These are phyloP conservation scores for Diaporthe longicolla DNA, from an alignment of 2,329 filamentous ascomycete genomes.

Conservation along the genomic window DNA sequence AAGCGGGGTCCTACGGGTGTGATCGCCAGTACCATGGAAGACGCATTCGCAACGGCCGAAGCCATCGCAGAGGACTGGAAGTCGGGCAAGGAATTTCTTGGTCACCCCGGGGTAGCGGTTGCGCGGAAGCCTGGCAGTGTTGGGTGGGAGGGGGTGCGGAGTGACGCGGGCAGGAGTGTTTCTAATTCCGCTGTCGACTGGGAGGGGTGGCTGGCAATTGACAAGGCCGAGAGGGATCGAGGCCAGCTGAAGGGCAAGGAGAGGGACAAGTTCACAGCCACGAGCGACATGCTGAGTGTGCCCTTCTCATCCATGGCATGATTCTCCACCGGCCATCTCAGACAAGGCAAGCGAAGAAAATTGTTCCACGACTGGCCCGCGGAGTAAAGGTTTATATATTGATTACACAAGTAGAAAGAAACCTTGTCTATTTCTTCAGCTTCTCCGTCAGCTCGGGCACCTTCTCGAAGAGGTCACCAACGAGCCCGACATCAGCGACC, in stretches of 20 bases:
- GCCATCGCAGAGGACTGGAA: conserved; percentile 85
- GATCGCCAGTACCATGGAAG: conserved; percentile 95
- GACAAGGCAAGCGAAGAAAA: background rate
- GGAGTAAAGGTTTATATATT: conserved; percentile 19
- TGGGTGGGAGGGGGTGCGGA: conserved; percentile 84
- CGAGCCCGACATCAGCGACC: conserved; percentile 94
- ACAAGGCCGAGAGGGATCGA: conserved; percentile 78
- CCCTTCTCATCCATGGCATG: conserved; percentile 30
- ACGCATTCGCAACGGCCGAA: conserved; percentile 92
- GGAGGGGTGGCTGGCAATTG: conserved; percentile 88
- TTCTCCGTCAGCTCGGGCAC: conserved; percentile 97
- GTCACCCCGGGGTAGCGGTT: conserved; percentile 40
- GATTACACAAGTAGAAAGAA: conserved; percentile 18
- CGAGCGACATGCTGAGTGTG: conserved; percentile 67
- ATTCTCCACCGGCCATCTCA: background rate
- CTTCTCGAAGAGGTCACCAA: conserved; percentile 95
- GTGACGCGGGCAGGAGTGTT: conserved; percentile 62
- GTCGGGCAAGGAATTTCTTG: conserved; percentile 58
- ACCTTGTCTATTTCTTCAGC: conserved; percentile 73
- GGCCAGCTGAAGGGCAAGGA: conserved; percentile 80
- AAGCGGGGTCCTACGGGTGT: conserved; percentile 95
- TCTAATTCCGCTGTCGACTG: conserved; percentile 71
- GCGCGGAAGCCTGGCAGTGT: conserved; percentile 39
- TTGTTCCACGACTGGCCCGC: background rate
- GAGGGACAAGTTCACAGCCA: conserved; percentile 78